Conservation (phyloP, 495 filamentous ascomycete species). For the Glarea lozoyensis region DNA sequence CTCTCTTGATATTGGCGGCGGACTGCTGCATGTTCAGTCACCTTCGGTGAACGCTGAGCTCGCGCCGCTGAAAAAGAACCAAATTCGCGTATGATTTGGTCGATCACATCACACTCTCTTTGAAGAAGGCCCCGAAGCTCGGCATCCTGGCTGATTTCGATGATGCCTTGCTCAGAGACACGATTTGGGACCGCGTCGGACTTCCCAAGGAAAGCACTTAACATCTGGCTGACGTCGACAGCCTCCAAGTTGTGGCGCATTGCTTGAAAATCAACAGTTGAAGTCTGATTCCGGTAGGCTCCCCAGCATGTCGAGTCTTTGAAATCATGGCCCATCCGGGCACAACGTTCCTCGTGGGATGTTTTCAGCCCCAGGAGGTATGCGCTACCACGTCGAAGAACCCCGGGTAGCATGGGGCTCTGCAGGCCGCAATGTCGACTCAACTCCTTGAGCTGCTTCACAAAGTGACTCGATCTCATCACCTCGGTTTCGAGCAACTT, state of each 20-base stretch:
- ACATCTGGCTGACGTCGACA: not conserved
- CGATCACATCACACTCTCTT: not conserved
- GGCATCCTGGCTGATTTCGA: not conserved
- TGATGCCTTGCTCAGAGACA: not conserved
- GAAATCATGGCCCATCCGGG: constrained; percentile 3
- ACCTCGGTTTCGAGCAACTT: not conserved
- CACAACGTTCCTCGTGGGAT: constrained; percentile 5
- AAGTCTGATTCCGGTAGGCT: constrained; percentile 10
- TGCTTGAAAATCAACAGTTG: constrained; percentile 8
- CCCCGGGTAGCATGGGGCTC: not conserved
- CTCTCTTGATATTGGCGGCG: not conserved
- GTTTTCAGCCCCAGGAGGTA: constrained; percentile 4
- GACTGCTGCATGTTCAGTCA: not conserved
- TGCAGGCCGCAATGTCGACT: not conserved
- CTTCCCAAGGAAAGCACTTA: not conserved
- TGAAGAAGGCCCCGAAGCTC: not conserved
- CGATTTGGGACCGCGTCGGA: not conserved
- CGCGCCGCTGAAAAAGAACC: not conserved
- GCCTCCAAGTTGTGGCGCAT: not conserved
- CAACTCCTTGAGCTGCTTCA: not conserved
- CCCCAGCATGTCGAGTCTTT: constrained; percentile 2
- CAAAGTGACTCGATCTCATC: not conserved
- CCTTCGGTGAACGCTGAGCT: not conserved
- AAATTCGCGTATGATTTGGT: not conserved
- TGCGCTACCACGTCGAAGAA: constrained; percentile 4